Percentiles rank a stretch among this genome's conserved stretches.
These are phyloP conservation scores for Globisporangium carolinianum DNA, from an alignment of 352 stramenopile genomes.

Conservation along the genomic window DNA sequence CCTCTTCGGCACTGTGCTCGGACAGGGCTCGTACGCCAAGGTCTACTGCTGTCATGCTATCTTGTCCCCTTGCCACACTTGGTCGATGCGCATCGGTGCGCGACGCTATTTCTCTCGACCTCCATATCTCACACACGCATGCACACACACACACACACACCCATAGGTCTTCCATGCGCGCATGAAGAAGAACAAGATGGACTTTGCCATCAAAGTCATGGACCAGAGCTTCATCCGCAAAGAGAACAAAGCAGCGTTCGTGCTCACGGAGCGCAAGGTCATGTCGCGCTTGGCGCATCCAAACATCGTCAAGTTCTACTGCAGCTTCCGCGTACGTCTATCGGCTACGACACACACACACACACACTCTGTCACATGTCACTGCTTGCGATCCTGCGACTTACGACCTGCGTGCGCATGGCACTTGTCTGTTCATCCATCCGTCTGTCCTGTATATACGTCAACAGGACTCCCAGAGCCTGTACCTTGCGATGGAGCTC, in stretches of 20 bases:
- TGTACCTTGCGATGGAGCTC: constrained; percentile 88
- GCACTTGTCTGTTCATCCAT: too few relatives aligned
- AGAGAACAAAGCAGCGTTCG: constrained; percentile 89
- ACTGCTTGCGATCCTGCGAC: too few relatives aligned
- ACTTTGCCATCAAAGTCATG: constrained; percentile 91
- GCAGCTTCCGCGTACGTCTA: constrained; percentile 67
- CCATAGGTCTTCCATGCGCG: constrained; percentile 80
- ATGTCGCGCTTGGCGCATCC: constrained; percentile 84
- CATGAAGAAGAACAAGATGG: constrained; percentile 68
- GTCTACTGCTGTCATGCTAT: constrained; percentile 17
- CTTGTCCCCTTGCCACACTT: too few relatives aligned
- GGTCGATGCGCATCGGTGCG: too few relatives aligned
- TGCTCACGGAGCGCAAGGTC: constrained; percentile 88
- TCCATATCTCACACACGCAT: not conserved
- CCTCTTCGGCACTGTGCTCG: constrained; percentile 79
- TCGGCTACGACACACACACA: not conserved
- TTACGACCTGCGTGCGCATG: too few relatives aligned
- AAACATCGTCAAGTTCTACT: constrained; percentile 88
- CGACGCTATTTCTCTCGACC: not conserved
- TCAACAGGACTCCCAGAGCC: constrained; percentile 69
- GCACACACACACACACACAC: not conserved
- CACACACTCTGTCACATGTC: not conserved
- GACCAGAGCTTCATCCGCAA: constrained; percentile 88
- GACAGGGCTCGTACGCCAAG: constrained; percentile 86
- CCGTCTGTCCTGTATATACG: not conserved